Base-by-base conservation (phyloP, 2,329 filamentous ascomycete species). In the Penicillium fuscoglaucum region DNA sequence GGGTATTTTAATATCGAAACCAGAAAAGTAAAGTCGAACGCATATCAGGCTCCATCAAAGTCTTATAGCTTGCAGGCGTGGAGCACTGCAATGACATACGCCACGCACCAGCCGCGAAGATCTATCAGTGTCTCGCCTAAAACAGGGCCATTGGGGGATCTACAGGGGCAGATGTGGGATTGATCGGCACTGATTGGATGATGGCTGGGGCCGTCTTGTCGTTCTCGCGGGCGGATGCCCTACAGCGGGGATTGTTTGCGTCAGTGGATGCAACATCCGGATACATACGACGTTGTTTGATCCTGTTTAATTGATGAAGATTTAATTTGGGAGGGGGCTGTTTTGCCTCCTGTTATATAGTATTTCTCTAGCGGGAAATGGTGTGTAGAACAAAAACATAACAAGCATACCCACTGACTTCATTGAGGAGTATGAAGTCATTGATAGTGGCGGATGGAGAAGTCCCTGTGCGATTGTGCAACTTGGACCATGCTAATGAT, bases 61-160 rank as follows among this genome's bases (percentile, higher is more conserved):
- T 57, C 50, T 57, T 57, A 57, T 57, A 57, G 29, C 55, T 48
- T 37, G n/a, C 19, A 31, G 48, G 10, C 41, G 13, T 35, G 33
- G 55, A 52, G 49, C 17, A 53, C 4, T 6, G 13, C 19, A 41
- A 33, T 53, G 41, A 57, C 50, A 53, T 9, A 47, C 28, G 29
- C 50, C 28, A 54, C 41, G 43, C 35, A 28, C 43, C 28, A 35
- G n/a, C 40, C 40, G n/a, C 50, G 43, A 57, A n/a, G 43, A 37
- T 54, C 50, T 26, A 57, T 54, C 28, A 24, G 19, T 31, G 43
- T 21, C 31, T 52, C 17, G 50, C 24, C 28, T 57, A 15, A 54
- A 57, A 47, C 50, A 48, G 43, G 43, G 28, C 35, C 8, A 15
- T 10, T 33, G 55, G 37, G 39, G 43, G 55, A 57, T 57, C 55